These are phyloP conservation scores for Citrullus mucosospermus DNA, from an alignment of 306 rosid species.

Conservation along the genomic window DNA sequence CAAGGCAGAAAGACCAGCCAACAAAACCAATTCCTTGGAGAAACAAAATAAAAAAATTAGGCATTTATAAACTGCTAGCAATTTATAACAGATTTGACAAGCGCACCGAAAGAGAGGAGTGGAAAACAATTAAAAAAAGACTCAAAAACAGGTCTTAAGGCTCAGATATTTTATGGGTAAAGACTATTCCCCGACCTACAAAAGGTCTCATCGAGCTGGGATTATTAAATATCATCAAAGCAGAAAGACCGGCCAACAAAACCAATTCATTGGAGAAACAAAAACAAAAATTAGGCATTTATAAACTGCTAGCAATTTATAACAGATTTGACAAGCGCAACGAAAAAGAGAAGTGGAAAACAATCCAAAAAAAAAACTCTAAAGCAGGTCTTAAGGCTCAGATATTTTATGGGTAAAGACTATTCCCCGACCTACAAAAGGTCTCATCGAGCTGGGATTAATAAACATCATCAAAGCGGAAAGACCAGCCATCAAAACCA, in stretches of 20 bases:
- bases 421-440: conserved; percentile 34
- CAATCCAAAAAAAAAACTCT: background rate
- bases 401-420: conserved; percentile 15
- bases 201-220: conserved; percentile 46
- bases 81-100: background rate
- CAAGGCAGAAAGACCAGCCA: conserved; percentile 10
- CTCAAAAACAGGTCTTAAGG: background rate
- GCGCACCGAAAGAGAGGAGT: background rate
- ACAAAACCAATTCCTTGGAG: background rate
- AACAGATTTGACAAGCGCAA: background rate
- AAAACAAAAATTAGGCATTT: background rate
- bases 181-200: conserved; percentile 27
- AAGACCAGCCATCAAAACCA: background rate
- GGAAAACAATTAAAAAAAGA: background rate
- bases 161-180: conserved; percentile 23
- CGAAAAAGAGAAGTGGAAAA: too few relatives aligned
- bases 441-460: conserved; percentile 46
- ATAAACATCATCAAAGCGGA: conserved; percentile 27
- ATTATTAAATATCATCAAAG: conserved; percentile 32
- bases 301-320: background rate
- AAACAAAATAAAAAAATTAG: background rate
- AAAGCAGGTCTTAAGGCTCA: conserved; percentile 12
- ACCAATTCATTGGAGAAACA: too few relatives aligned
- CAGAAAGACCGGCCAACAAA: background rate
- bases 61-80: background rate